phyloP scores from a whole-genome alignment of 257 asterid genomes.

The Nicotiana sylvestris region DNA sequence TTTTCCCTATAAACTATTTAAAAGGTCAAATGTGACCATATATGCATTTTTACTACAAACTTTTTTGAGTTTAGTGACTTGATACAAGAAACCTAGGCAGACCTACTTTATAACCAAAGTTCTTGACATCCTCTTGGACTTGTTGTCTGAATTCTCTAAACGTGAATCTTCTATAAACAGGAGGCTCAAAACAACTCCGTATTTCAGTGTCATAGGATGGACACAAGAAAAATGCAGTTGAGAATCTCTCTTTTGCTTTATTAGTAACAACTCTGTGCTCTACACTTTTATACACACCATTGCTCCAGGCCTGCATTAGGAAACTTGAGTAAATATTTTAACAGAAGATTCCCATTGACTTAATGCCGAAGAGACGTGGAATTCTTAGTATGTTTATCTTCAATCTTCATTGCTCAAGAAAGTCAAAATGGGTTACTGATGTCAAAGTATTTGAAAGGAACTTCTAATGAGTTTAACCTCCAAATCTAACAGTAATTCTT shows the following conservation, averaged over 20 bases:
- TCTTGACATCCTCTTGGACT: conserved; percentile 74
- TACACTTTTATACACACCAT: conserved; percentile 72
- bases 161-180: conserved; percentile 59
- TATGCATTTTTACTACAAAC: neutral
- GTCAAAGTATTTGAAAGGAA: no score
- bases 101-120: conserved; percentile 75
- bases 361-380: no score
- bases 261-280: conserved; percentile 83
- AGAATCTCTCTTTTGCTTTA: conserved; percentile 59
- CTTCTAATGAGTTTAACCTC: no score
- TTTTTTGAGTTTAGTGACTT: neutral
- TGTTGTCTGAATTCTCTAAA: conserved; percentile 75
- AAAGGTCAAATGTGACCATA: neutral
- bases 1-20: neutral
- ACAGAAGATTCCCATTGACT: no score
- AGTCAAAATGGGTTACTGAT: neutral
- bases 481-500: no score
- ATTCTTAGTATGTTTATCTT: no score
- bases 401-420: neutral
- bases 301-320: conserved; percentile 87
- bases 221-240: conserved; percentile 78
- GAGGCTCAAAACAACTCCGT: conserved; percentile 42
- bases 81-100: conserved; percentile 54
- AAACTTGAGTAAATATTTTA: no score
- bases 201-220: conserved; percentile 75